Base-by-base conservation (phyloP, 352 stramenopile genomes). In the Phytophthora pini region DNA sequence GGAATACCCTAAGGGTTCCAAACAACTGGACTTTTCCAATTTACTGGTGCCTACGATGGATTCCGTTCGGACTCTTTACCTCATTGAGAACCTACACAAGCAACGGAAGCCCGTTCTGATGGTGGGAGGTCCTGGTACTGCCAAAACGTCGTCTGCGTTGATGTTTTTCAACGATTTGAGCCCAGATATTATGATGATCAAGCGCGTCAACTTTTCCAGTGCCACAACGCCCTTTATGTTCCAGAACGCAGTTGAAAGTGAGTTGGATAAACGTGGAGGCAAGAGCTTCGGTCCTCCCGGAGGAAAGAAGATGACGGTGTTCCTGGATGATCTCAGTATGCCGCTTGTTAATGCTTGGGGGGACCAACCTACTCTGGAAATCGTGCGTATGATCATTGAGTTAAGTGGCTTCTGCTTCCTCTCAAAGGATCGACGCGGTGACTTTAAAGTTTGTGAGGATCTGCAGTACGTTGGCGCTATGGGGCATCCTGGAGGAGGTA, bases 281-380 rank as follows among this genome's bases (percentile, higher is more conserved):
- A 98, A 98, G 75, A 99, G 97, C 60, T 99, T 99, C 70, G 97
- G 97, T 29, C 97, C 97, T 34, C 96, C 97, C 5, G 97, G 97
- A 49, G 97, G 97, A 15, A 99, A 99, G 78, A 98, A 98, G 65
- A 99, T 99, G 97, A 99, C 96, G 0, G 96, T 99, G 10, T 99
- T 99, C 65, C 87, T 99, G 17, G 97, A 99, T 77, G 97, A 99
- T 86, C 72, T 99, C 15, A 97, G 88, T 58, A 98, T 98, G 93
- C 95, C 95, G 2, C 90, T 98, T 49, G 96, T 99, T n/a, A 99
- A 99, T 61, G 96, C 92, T 17, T 99, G 97, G 97, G 97, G 97
- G 5, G 97, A 99, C 65, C 97, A 99, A 78, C 97, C 97, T 46
- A 99, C 97, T 17, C 84, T 99, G 0, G 97, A 99, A 79, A 96